Evolutionary conservation across 23 red algal species (phyloP), one percentile per base, ranked within the genome.

Genomic region (Gracilaria domingensis): DNA sequence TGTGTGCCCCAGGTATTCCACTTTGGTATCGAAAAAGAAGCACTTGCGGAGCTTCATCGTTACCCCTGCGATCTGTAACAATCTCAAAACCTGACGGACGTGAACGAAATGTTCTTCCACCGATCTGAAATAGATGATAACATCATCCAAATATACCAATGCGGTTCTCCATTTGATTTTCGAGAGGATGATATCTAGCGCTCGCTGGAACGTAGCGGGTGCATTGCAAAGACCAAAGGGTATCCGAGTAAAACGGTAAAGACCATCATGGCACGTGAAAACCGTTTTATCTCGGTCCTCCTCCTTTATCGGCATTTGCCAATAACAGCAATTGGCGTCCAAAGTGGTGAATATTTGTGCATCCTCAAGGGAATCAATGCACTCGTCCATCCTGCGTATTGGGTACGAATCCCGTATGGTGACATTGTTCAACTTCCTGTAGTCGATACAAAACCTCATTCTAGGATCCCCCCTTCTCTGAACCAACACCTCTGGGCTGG

Each of bases 301-400:
- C 39, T 88, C 60, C 18, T 14, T 61, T 25, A 88, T 53, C 48
- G 25, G 25, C 20, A 88, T 40, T 21, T 88, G 84, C 61, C 84
- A 88, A 61, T 88, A 88, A 30, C 62, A 36, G 33, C 37, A 33
- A 32, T 76, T 88, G 60, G 64, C 62, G 33, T 75, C 84, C 66
- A 88, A 40, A 13, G 84, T 76, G 4, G 67, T 53, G 24, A 88
- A 88, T 0, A 88, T 39, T 26, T 51, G 39, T 12, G 84, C 84
- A 49, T 73, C 33, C 16, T 65, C 54, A 1, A 85, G 55, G 7
- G 81, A 28, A 38, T 85, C 81, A 8, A 85, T 67, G 12, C 81
- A 67, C 81, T 85, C 81, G 61, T 85, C 53, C 81, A 85, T 85
- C 38, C 81, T 12, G 6, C 20, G 81, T 62, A 85, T 85, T 62